A percentile compares a stretch with the other conserved stretches of the same genome.
Evolutionary conservation across 805 yeast genomes (phyloP).

Genomic region (Saturnispora halmiae): DNA sequence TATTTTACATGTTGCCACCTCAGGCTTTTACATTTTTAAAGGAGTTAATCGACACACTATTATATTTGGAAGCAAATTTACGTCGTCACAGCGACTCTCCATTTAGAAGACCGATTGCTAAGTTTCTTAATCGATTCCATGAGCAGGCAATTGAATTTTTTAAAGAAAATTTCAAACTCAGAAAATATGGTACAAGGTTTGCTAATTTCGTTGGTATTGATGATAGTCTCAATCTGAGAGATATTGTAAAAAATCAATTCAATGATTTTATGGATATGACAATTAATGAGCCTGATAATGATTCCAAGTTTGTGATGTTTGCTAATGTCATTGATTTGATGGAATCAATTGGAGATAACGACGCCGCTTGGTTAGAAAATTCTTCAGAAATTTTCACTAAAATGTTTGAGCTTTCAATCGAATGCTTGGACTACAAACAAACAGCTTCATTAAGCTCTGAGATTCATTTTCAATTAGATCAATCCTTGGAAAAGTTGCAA

Average conservation of each 20-base stretch:
- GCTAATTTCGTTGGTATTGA: conserved; percentile 53
- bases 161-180: conserved; percentile 51
- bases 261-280: conserved; percentile 37
- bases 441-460: conserved; percentile 43
- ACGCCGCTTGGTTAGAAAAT: conserved; percentile 45
- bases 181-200: conserved; percentile 57
- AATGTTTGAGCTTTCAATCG: conserved; percentile 36
- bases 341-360: conserved; percentile 37
- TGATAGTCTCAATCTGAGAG: conserved; percentile 49
- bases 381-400: conserved; percentile 40
- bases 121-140: conserved; percentile 76
- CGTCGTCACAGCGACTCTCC: conserved; percentile 84
- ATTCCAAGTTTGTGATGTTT: conserved; percentile 51
- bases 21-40: conserved; percentile 89
- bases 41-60: conserved; percentile 68
- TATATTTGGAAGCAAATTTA: conserved; percentile 69
- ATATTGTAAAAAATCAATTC: conserved; percentile 45
- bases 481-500: conserved; percentile 59
- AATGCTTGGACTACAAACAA: conserved; percentile 34
- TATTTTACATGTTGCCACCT: conserved; percentile 85
- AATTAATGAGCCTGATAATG: conserved; percentile 40
- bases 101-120: conserved; percentile 83
- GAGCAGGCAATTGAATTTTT: conserved; percentile 65
- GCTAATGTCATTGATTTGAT: conserved; percentile 67
- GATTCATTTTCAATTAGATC: conserved; percentile 61